Percentiles rank a stretch among this genome's conserved stretches.
These are phyloP conservation scores for Ceratocystis smalleyi DNA, from an alignment of 2,329 filamentous ascomycete genomes.

Conservation along the genomic window DNA sequence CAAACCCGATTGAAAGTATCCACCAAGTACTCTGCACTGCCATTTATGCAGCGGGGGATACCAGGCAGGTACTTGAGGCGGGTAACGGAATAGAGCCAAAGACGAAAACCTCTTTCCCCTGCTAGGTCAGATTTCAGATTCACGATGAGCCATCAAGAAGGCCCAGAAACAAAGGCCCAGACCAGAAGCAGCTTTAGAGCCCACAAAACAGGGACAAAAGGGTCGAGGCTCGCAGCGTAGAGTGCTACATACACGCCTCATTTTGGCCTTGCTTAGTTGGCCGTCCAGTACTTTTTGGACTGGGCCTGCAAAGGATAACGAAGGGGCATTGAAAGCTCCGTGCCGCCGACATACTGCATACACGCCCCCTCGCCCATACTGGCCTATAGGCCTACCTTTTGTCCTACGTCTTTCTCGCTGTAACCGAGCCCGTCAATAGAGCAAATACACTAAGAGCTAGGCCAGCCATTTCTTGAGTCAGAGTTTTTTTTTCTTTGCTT, in stretches of 20 bases:
- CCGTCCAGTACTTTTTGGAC: not conserved
- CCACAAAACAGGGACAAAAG: not conserved
- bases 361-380: not conserved
- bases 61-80: not conserved
- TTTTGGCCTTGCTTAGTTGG: not conserved
- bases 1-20: not conserved
- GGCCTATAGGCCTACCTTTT: not conserved
- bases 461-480: not conserved
- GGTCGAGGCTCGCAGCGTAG: not conserved
- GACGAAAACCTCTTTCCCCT: not conserved
- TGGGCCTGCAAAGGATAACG: not conserved
- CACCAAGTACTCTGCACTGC: not conserved
- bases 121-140: not conserved
- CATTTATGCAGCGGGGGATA: not conserved
- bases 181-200: not conserved
- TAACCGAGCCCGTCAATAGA: not conserved
- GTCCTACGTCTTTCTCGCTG: not conserved
- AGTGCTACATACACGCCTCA: not conserved
- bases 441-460: no score
- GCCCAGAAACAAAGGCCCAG: not conserved
- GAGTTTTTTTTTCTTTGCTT: not conserved
- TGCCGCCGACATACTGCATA: not conserved
- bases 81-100: not conserved
- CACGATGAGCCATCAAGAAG: constrained; percentile 1
- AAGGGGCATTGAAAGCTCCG: not conserved